Conservation (phyloP, 495 filamentous ascomycete species). For the Articulospora tetracladia region DNA sequence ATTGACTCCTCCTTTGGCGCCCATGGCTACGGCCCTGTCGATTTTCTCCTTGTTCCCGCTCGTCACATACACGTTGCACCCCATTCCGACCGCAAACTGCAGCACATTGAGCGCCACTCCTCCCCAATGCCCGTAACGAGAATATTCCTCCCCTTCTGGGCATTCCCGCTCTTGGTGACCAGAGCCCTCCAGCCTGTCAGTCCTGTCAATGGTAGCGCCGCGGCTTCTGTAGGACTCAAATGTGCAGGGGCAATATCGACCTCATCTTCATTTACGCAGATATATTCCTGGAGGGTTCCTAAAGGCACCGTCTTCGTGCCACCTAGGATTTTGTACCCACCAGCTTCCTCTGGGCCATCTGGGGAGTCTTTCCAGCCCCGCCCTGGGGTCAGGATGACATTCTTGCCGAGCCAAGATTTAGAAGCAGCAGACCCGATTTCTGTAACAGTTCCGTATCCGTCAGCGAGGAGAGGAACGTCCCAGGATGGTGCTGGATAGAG, state of each 20-base stretch:
- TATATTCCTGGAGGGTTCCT: constrained; percentile 69
- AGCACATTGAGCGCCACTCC: constrained; percentile 72
- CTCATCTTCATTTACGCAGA: constrained; percentile 64
- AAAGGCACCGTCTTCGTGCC: constrained; percentile 56
- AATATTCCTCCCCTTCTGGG: constrained; percentile 56
- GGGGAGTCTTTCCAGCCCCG: constrained; percentile 69
- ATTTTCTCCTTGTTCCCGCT: constrained; percentile 63
- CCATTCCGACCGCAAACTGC: constrained; percentile 63
- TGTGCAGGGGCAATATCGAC: constrained; percentile 72
- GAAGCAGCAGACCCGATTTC: constrained; percentile 50
- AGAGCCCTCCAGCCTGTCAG: constrained; percentile 86
- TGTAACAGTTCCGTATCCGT: constrained; percentile 73
- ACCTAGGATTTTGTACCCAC: constrained; percentile 66
- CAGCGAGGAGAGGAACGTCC: constrained; percentile 67
- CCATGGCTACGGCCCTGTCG: constrained; percentile 55
- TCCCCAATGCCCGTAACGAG: constrained; percentile 78
- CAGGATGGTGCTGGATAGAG: constrained; percentile 84
- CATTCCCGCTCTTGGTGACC: constrained; percentile 64
- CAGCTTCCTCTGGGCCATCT: constrained; percentile 65
- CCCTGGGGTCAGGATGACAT: constrained; percentile 70
- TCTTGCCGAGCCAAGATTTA: constrained; percentile 48
- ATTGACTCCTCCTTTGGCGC: constrained; percentile 64
- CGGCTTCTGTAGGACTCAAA: constrained; percentile 66
- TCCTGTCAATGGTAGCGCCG: constrained; percentile 75
- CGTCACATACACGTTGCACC: constrained; percentile 66